Base-by-base conservation (phyloP, 2,329 filamentous ascomycete species). In the Graphilbum sp. region DNA sequence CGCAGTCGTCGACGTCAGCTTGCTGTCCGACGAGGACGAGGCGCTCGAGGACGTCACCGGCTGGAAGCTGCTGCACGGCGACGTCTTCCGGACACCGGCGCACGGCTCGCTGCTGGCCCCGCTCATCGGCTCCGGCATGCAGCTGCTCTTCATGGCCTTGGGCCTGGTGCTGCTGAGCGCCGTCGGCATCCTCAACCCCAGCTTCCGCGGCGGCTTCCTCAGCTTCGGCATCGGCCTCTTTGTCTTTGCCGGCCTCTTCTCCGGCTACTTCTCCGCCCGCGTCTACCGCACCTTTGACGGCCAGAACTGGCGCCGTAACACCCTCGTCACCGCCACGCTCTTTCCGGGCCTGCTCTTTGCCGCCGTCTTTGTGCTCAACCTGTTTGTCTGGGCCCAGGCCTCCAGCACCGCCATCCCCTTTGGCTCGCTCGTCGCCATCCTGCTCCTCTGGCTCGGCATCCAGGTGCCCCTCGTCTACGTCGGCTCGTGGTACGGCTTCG, bases 331-430 rank as follows among this genome's bases (percentile, higher is more conserved):
- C 4, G 82, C 81, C 0, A 62, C 78, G 10, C 66, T 92, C 3
- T 82, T 92, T 52, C 85, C 85, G 0, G 84, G 84, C 2, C 65
- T 90, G 6, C 60, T 82, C 1, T 92, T 92, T 52, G 63, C 67
- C 9, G 66, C 81, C 23, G 61, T 87, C 27, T 85, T 92, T 57
- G 67, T 88, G 36, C 67, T 92, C 42, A 92, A 93, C 54, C 65
- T 92, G 10, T 92, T 92, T 52, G 82, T 90, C 41, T 93, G 85
- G 85, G 78, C 83, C 1, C 83, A 92, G 57, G 82, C 84, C 0
- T 90, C 82, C 11, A 87, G 80, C 54, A 92, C 84, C 2, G 85
- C 85, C 1, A 77, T 93, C 25, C 85, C 85, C 0, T 87, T 93
- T 48, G 71, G 78, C 25, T 90, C 83, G 0, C 64, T 93, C 3